A percentile compares a stretch with the other conserved stretches of the same genome.
Conservation (phyloP, 2,329 filamentous ascomycete genomes). For the Phialophora verrucosa region DNA sequence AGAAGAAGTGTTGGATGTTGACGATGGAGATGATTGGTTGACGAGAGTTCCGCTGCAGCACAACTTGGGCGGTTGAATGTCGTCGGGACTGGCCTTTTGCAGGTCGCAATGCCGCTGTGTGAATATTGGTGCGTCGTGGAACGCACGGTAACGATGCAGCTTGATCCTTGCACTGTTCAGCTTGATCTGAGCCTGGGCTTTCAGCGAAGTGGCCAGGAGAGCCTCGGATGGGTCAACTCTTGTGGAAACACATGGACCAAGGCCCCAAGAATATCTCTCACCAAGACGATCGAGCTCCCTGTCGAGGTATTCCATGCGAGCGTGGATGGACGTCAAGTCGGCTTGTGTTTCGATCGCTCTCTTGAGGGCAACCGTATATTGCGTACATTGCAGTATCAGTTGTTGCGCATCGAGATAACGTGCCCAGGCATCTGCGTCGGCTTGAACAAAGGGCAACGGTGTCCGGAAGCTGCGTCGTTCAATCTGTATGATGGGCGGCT, state of each 20-base stretch:
- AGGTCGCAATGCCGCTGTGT: constrained; percentile 24
- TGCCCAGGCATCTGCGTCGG: constrained; percentile 20
- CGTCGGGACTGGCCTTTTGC: not conserved
- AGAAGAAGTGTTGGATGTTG: too few relatives aligned
- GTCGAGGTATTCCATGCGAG: constrained; percentile 13
- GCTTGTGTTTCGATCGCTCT: constrained; percentile 11
- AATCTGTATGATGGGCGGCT: constrained; percentile 23
- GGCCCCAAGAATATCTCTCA: not conserved
- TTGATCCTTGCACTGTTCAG: constrained; percentile 27
- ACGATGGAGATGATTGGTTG: not conserved
- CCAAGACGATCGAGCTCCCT: constrained; percentile 10
- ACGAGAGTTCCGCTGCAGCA: constrained; percentile 5
- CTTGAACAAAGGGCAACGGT: not conserved
- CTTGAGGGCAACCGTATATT: constrained; percentile 23
- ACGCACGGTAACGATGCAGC: constrained; percentile 24
- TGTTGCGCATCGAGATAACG: constrained; percentile 25
- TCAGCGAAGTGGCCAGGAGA: constrained; percentile 17
- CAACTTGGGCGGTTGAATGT: constrained; percentile 3
- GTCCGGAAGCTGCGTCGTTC: constrained; percentile 19
- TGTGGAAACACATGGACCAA: too few relatives aligned
- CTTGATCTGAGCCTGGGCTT: constrained; percentile 22
- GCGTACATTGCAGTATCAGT: constrained; percentile 20
- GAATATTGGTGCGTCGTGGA: constrained; percentile 21
- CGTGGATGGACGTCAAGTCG: constrained; percentile 1
- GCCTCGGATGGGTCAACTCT: not conserved